Conservation (phyloP, 139 green algal genomes). For the Closterium sp. region DNA sequence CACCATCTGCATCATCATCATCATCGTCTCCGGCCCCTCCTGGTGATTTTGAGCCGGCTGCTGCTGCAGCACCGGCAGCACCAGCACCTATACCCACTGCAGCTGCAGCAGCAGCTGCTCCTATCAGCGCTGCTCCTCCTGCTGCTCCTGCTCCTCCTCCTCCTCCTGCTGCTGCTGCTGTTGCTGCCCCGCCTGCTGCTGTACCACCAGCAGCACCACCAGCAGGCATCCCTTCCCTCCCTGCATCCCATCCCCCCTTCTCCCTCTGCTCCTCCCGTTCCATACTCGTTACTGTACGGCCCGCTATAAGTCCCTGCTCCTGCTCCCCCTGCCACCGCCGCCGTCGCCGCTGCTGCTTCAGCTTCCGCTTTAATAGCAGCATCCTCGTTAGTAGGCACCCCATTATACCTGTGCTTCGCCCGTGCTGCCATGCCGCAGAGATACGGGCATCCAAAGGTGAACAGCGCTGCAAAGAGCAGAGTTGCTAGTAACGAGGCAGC, state of each 20-base stretch:
- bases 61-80: not conserved
- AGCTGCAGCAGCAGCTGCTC: not conserved
- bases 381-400: not conserved
- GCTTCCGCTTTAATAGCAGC: not conserved
- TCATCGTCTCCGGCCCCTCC: not conserved
- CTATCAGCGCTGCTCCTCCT: not conserved
- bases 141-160: not conserved
- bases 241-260: not conserved
- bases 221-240: too few relatives aligned
- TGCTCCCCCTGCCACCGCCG: not conserved
- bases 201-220: too few relatives aligned
- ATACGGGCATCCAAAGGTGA: not conserved
- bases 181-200: too few relatives aligned
- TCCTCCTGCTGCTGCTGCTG: not conserved
- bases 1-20: not conserved
- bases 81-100: not conserved
- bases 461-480: not conserved
- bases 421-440: not conserved
- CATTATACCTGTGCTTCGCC: not conserved
- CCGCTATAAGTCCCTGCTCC: not conserved
- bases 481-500: not conserved
- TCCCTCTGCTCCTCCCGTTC: not conserved
- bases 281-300: not conserved
- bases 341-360: not conserved
- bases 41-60: not conserved